phyloP scores from a whole-genome alignment of 2,329 filamentous ascomycete species.

The Remersonia thermophila region DNA sequence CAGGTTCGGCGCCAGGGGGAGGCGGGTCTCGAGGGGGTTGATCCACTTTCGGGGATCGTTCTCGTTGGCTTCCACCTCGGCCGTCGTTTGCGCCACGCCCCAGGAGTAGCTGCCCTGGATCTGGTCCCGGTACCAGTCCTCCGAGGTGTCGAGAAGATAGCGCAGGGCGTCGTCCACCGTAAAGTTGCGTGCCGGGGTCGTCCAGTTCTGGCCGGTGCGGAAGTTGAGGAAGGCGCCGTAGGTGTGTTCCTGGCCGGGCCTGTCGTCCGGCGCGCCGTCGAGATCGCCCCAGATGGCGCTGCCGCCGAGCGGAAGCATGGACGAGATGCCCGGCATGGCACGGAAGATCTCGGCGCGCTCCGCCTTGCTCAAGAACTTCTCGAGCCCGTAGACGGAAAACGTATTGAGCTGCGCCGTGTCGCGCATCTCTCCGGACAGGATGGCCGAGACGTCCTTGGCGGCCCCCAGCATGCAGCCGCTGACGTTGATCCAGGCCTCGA shows the following conservation, averaged over 20 bases:
- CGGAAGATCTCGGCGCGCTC: slow-evolving; percentile 91
- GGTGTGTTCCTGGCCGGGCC: slow-evolving; percentile 55
- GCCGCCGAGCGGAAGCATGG: slow-evolving; percentile 91
- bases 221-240: slow-evolving; percentile 83
- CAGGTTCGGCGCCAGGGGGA: slow-evolving; percentile 76
- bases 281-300: slow-evolving; percentile 89
- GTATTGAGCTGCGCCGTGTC: slow-evolving; percentile 94
- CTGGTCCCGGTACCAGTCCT: slow-evolving; percentile 73
- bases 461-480: slow-evolving; percentile 96
- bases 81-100: slow-evolving; percentile 67
- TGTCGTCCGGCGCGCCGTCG: slow-evolving; percentile 80
- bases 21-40: slow-evolving; percentile 79
- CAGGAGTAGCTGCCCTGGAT: slow-evolving; percentile 70
- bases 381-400: slow-evolving; percentile 90
- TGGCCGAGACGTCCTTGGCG: slow-evolving; percentile 76
- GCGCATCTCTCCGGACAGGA: slow-evolving; percentile 94
- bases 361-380: slow-evolving; percentile 84
- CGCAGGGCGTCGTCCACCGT: slow-evolving; percentile 66
- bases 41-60: slow-evolving; percentile 75
- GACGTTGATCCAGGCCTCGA: slow-evolving; percentile 97
- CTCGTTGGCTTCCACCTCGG: slow-evolving; percentile 73
- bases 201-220: slow-evolving; percentile 49
- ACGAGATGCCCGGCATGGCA: slow-evolving; percentile 91
- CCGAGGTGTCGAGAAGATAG: slow-evolving; percentile 66
- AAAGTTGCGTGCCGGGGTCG: slow-evolving; percentile 58